Evolutionary conservation across 75 land plant genomes (phyloP), one percentile per base, ranked within the genome.

Genomic region (Larix kaempferi): DNA sequence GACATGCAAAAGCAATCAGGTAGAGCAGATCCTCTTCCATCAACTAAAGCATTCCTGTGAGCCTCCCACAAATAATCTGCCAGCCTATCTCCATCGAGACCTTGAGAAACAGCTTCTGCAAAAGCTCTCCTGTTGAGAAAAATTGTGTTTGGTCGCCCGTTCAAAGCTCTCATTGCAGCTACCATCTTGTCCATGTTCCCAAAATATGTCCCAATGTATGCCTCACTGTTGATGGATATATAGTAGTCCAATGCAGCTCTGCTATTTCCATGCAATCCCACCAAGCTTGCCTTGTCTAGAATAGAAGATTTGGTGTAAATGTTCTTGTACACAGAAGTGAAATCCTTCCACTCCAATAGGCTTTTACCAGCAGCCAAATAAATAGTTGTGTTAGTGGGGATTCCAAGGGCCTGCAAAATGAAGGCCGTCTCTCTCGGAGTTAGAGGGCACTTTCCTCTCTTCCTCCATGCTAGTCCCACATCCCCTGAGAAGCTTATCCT

Each of bases 101-200:
- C 96, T 56, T 76, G 64, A 8, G 77, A 76, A 33, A 76, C 79
- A 8, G 66, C 79, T 29, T 86, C 80, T 6, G 91, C 82, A 65
- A 89, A 93, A 15, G 79, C 90, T 56, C 81, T 84, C 66, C 94
- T 82, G 73, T 83, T 93, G 59, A 95, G 79, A 59, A 91, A 83
- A 25, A 95, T 80, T 17, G 93, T 91, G 71, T 78, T 88, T 13
- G 80, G 71, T 76, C 74, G 39, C 44, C 94, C 89, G 19, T 79
- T 84, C 76, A 85, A 59, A 23, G 86, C 91, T 67, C 98, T 82
- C 92, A 94, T 92, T 7, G 98, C 89, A 73, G 93, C 75, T 26
- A 95, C 98, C 98, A 95, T 95, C 88, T 95, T 93, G 76, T 95
- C 98, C 98, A 95, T 95, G 80, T 95, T 93, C 52, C 96, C 98